These are phyloP conservation scores for Chrysoporthe austroafricana DNA, from an alignment of 2,329 filamentous ascomycete species.

Conservation along the genomic window DNA sequence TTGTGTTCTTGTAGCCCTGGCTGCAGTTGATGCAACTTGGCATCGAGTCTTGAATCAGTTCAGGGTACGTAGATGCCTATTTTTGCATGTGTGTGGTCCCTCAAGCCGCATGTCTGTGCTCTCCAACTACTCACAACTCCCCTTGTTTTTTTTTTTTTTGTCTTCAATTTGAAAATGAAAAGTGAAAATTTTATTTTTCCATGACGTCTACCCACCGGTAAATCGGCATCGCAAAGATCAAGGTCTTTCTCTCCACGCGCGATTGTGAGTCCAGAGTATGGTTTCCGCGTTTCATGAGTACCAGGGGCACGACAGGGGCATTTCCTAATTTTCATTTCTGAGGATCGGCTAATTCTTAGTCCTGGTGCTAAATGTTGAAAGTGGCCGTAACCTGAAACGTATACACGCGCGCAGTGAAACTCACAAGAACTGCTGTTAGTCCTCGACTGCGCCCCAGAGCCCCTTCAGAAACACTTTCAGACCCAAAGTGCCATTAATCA, in stretches of 20 bases:
- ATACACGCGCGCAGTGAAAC: conserved; percentile 2
- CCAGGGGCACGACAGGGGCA: conserved; percentile 3
- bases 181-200: too few relatives aligned
- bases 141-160: too few relatives aligned
- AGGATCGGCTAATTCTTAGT: conserved; percentile 3
- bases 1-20: background rate
- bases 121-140: too few relatives aligned
- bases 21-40: background rate
- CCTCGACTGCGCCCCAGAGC: background rate
- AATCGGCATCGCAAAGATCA: background rate
- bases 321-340: background rate
- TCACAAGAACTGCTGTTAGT: background rate
- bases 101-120: background rate
- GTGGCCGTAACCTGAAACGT: conserved; percentile 6
- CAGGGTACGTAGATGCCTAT: background rate
- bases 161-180: too few relatives aligned
- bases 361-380: background rate
- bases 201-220: background rate
- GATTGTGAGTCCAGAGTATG: conserved; percentile 1
- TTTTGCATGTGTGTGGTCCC: background rate
- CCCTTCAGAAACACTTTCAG: conserved; percentile 8
- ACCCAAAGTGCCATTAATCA: conserved; percentile 11
- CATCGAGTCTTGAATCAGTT: background rate
- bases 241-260: background rate
- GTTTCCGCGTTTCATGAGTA: background rate